A percentile compares a stretch with the other conserved stretches of the same genome.
Evolutionary conservation across 768 basidiomycete genomes (phyloP).

Genomic region (Trametopsis cervina): DNA sequence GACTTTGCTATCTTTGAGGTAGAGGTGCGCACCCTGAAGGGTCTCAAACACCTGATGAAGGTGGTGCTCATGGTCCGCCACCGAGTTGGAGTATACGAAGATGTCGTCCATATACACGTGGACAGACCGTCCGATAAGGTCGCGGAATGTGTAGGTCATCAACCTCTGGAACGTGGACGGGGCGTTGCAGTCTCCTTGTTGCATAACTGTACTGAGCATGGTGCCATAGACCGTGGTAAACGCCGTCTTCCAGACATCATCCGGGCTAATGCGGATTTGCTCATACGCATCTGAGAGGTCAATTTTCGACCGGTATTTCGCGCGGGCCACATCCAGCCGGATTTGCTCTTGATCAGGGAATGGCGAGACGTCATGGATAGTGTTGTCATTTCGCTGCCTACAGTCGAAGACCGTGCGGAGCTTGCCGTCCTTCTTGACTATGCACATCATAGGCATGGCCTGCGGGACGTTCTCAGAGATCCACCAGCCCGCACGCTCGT

Average conservation of each 20-base stretch:
- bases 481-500: slow-evolving; percentile 38
- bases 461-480: slow-evolving; percentile 7
- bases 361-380: no score
- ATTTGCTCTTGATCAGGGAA: no score
- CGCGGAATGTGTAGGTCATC: slow-evolving; percentile 34
- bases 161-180: slow-evolving; percentile 38
- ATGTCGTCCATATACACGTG: slow-evolving; percentile 41
- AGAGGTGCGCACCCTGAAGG: slow-evolving; percentile 31
- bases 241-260: slow-evolving; percentile 37
- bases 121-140: slow-evolving; percentile 30
- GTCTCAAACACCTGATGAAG: slow-evolving; percentile 26
- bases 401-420: slow-evolving; percentile 40
- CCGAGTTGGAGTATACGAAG: slow-evolving; percentile 24
- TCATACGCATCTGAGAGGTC: slow-evolving; percentile 35
- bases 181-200: no score
- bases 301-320: no score
- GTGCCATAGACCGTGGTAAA: no score
- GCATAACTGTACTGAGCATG: no score
- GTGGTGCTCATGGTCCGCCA: slow-evolving; percentile 32
- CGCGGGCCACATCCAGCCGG: no score
- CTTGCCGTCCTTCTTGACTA: slow-evolving; percentile 31
- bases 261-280: slow-evolving; percentile 27
- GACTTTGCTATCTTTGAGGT: no score
- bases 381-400: no score
- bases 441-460: no score